Evolutionary conservation across 106 monocot genomes (phyloP).

Genomic region (Dioscorea dumetorum): DNA sequence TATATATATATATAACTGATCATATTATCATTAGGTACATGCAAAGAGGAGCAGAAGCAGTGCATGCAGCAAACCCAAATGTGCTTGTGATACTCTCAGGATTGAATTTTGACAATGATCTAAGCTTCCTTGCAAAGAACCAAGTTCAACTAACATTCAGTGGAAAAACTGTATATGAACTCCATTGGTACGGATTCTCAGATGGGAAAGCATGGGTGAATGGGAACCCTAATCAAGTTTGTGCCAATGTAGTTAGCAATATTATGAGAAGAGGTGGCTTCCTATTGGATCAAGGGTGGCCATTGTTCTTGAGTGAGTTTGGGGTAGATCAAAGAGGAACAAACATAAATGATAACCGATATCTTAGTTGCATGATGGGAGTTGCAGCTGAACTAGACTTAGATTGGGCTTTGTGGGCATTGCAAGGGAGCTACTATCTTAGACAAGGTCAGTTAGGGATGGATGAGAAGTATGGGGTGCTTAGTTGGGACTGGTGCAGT

Average conservation of each 20-base stretch:
- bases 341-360: constrained; percentile 17
- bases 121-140: constrained; percentile 33
- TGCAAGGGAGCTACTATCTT: constrained; percentile 45
- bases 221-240: constrained; percentile 57
- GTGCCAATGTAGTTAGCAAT: constrained; percentile 21
- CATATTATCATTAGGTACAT: constrained; percentile 32
- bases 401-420: constrained; percentile 34
- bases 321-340: constrained; percentile 23
- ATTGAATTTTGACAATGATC: constrained; percentile 53
- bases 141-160: constrained; percentile 34
- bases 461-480: constrained; percentile 29
- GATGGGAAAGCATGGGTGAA: constrained; percentile 36
- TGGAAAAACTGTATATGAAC: constrained; percentile 46
- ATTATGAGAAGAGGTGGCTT: constrained; percentile 37
- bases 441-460: constrained; percentile 16
- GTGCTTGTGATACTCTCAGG: constrained; percentile 66
- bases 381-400: constrained; percentile 26
- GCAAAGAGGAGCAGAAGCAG: constrained; percentile 65
- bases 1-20: no score
- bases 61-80: constrained; percentile 49
- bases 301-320: constrained; percentile 43
- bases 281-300: constrained; percentile 44
- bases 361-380: constrained; percentile 16
- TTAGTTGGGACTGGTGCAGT: constrained; percentile 14
- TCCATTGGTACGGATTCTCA: constrained; percentile 72